phyloP scores from a whole-genome alignment of 2,329 filamentous ascomycete genomes.

The Paraphoma chrysanthemicola region DNA sequence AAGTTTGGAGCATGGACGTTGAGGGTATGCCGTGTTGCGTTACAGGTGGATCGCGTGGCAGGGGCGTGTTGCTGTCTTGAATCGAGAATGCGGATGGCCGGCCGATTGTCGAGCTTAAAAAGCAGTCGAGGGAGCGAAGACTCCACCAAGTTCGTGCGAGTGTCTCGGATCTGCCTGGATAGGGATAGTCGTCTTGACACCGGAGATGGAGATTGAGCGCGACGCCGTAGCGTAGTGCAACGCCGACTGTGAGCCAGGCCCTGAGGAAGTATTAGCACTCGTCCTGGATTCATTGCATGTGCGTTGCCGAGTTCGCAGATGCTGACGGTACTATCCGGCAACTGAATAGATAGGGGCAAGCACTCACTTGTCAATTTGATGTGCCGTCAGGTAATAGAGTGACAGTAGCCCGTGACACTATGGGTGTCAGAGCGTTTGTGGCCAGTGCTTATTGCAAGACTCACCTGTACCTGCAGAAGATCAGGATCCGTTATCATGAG shows the following conservation, averaged over 20 bases:
- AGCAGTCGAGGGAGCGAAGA: conserved; percentile 1
- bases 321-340: not conserved
- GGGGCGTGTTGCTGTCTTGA: not conserved
- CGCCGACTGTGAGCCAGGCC: conserved; percentile 3
- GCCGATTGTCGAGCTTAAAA: conserved; percentile 1
- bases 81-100: conserved; percentile 2
- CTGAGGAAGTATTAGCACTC: not conserved
- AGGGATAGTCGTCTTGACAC: not conserved
- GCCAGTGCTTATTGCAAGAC: not conserved
- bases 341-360: not conserved
- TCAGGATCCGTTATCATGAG: not conserved
- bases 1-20: not conserved
- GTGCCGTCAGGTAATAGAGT: conserved; percentile 3
- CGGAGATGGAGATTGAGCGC: conserved; percentile 1
- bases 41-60: not conserved
- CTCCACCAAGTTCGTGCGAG: conserved; percentile 5
- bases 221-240: conserved; percentile 1
- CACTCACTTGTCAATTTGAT: conserved; percentile 1
- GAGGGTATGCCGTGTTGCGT: not conserved
- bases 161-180: not conserved
- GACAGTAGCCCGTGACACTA: conserved; percentile 4
- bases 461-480: conserved; percentile 2
- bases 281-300: not conserved
- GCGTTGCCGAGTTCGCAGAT: not conserved
- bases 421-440: not conserved